phyloP scores from a whole-genome alignment of 768 basidiomycete species.

The Neoboletus magnificus region DNA sequence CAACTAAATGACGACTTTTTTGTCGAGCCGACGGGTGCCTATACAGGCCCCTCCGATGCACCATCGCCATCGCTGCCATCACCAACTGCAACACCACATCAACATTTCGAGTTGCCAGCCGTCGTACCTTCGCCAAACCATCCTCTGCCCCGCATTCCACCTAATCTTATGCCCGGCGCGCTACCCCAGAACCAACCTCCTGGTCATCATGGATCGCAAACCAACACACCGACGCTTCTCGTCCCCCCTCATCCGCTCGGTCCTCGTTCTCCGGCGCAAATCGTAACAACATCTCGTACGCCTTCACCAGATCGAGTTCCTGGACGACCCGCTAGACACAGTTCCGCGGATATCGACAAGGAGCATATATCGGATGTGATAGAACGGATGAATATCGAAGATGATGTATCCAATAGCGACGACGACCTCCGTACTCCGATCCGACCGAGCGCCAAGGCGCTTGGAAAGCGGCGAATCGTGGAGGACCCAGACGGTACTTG shows the following conservation, averaged over 20 bases:
- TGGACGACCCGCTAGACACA: constrained; percentile 16
- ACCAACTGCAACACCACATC: constrained; percentile 29
- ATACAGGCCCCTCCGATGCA: constrained; percentile 29
- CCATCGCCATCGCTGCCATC: constrained; percentile 27
- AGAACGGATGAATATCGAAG: constrained; percentile 28
- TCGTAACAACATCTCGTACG: constrained; percentile 52
- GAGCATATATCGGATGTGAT: constrained; percentile 26
- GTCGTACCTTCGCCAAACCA: constrained; percentile 33
- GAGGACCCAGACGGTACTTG: constrained; percentile 45
- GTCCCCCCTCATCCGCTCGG: constrained; percentile 73
- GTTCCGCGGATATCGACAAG: constrained; percentile 24
- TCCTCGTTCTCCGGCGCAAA: constrained; percentile 59
- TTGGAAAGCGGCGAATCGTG: constrained; percentile 75
- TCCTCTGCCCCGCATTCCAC: constrained; percentile 38
- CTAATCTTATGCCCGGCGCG: constrained; percentile 22
- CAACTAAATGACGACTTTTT: constrained; percentile 25
- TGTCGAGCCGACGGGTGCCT: constrained; percentile 17
- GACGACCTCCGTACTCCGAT: constrained; percentile 38
- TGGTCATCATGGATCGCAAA: constrained; percentile 24
- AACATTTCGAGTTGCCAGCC: constrained; percentile 31
- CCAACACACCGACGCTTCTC: constrained; percentile 37
- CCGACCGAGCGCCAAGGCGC: constrained; percentile 80
- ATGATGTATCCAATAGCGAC: constrained; percentile 24
- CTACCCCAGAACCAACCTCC: constrained; percentile 11
- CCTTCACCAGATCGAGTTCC: constrained; percentile 59